Evolutionary conservation across 2,329 filamentous ascomycete genomes (phyloP), one percentile per base, ranked within the genome.

Genomic region (Phyllosticta citriasiana): DNA sequence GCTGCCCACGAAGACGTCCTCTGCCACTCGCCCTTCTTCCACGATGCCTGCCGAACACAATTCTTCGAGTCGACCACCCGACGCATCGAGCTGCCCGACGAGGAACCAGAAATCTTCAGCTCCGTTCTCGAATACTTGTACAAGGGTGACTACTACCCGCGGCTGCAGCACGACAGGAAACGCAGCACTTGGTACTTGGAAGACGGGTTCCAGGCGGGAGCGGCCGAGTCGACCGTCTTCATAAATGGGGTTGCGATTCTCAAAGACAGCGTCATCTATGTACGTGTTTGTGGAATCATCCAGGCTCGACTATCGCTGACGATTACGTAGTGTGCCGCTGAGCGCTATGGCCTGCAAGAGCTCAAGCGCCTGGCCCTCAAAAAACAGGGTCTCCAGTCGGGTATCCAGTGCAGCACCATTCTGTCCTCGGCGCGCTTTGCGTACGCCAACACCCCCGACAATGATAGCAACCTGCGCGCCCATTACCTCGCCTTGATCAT

Each of bases 401-500:
- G 89, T 58, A 89, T 95, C 60, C 87, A 91, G 68, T 91, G 88
- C 76, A 87, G 84, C 76, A 95, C 89, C 63, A 96, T 96, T 69
- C 79, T 96, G 24, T 80, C 88, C 0, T 94, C 89, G 55, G 92
- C 92, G n/a, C 85, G 91, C 57, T 96, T 89, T 69, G 91, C 91
- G 22, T 96, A 97, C 72, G 85, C 85, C 68, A 85, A 96, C 75
- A 97, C 92, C 0, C 90, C 91, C 2, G 90, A 96, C 71, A 89
- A 81, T 24, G 92, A 96, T 78, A 93, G 89, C n/a, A 92, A 92
- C 75, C 81, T 96, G 59, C 84, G 92, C 63, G 91, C 91, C 25
- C 91, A 96, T 75, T 97, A 96, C 68, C 85, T 96, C 47, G 91
- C 92, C 19, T 84, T 96, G 70, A 96, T 96, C 75, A 95, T 96